phyloP scores from a whole-genome alignment of 495 filamentous ascomycete genomes.

The Geopyxis carbonaria region DNA sequence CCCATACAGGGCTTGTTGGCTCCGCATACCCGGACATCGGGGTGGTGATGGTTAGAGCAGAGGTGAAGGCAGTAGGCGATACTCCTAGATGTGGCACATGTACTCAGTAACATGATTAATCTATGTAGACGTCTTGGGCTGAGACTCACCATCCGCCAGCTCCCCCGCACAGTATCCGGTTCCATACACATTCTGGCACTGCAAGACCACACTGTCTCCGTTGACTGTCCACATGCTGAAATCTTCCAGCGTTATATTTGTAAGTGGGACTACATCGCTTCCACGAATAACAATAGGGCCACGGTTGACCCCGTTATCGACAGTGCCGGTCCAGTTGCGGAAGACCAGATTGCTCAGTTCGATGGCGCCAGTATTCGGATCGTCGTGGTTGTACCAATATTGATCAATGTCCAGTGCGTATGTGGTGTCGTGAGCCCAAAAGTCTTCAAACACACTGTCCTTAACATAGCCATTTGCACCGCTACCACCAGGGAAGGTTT shows the following conservation, averaged over 20 bases:
- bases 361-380: slow-evolving; percentile 32
- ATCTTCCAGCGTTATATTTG: slow-evolving; percentile 35
- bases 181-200: too few relatives aligned
- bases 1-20: slow-evolving; percentile 14
- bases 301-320: slow-evolving; percentile 32
- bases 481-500: slow-evolving; percentile 40
- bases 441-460: slow-evolving; percentile 39
- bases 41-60: slow-evolving; percentile 8
- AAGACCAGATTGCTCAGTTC: slow-evolving; percentile 36
- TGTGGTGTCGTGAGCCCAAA: slow-evolving; percentile 34
- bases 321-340: slow-evolving; percentile 41
- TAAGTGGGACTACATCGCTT: slow-evolving; percentile 34
- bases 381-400: slow-evolving; percentile 32
- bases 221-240: too few relatives aligned
- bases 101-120: too few relatives aligned
- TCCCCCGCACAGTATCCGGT: too few relatives aligned
- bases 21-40: slow-evolving; percentile 7
- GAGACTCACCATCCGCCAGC: too few relatives aligned
- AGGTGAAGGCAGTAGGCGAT: slow-evolving; percentile 9
- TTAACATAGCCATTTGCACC: slow-evolving; percentile 30
- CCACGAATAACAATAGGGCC: slow-evolving; percentile 37
- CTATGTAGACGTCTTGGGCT: too few relatives aligned
- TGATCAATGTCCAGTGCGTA: slow-evolving; percentile 38
- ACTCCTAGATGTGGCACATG: slow-evolving; percentile 2
- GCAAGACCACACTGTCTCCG: too few relatives aligned